Conservation (phyloP, 805 yeast genomes). For the Brettanomyces anomalus region DNA sequence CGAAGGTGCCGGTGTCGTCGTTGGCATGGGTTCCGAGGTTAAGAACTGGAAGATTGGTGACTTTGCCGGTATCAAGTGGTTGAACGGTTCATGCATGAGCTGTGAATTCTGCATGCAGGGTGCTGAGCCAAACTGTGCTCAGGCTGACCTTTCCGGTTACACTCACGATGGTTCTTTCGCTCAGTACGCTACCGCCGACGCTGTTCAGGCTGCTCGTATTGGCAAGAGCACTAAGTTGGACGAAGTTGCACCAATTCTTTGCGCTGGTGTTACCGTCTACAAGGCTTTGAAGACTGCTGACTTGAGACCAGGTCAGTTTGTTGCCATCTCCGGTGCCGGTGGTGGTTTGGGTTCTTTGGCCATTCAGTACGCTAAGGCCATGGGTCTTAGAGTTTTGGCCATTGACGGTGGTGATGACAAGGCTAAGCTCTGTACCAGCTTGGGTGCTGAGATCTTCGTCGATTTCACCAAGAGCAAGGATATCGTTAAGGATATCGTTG, state of each 20-base stretch:
- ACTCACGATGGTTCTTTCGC: slow-evolving; percentile 5
- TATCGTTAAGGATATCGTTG: slow-evolving; percentile 1
- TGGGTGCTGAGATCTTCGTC: slow-evolving; percentile 5
- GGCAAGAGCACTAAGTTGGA: slow-evolving; percentile 1
- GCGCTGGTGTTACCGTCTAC: slow-evolving; percentile 40
- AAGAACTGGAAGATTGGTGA: slow-evolving; percentile 38
- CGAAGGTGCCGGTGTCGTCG: slow-evolving; percentile 6
- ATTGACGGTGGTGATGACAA: slow-evolving; percentile 5
- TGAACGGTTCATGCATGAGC: slow-evolving; percentile 4
- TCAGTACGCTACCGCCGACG: slow-evolving; percentile 6
- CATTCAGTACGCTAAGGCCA: slow-evolving; percentile 4
- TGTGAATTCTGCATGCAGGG: slow-evolving; percentile 5
- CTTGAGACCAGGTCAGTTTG: slow-evolving; percentile 3
- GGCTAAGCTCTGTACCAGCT: slow-evolving; percentile 2
- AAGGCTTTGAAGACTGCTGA: slow-evolving; percentile 25
- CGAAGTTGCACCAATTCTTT: slow-evolving; percentile 16
- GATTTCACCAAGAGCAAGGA: slow-evolving; percentile 5
- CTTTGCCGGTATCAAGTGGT: slow-evolving; percentile 54
- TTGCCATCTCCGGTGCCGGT: slow-evolving; percentile 6
- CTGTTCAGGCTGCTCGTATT: slow-evolving; percentile 5
- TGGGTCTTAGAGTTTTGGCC: slow-evolving; percentile 4
- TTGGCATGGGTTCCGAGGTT: slow-evolving; percentile 4
- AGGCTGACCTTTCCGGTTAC: slow-evolving; percentile 5
- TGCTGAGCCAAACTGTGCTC: slow-evolving; percentile 4
- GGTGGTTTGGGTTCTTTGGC: slow-evolving; percentile 5